These are phyloP conservation scores for Ochromonas danica DNA, from an alignment of 108 stramenopile genomes.

Conservation along the genomic window DNA sequence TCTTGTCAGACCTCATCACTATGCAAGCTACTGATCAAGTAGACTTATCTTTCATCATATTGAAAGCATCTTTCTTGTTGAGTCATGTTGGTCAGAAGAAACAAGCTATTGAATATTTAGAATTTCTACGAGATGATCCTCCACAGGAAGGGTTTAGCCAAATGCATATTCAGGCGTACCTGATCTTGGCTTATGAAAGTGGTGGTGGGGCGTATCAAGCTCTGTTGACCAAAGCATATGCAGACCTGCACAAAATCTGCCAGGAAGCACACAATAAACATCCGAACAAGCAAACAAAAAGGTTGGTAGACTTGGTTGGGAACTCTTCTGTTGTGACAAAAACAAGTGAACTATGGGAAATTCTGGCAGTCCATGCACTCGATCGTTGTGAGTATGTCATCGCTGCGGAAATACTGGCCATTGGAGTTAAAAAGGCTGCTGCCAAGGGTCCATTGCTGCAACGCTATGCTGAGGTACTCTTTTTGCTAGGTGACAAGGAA, in stretches of 20 bases:
- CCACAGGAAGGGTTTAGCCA: constrained; percentile 13
- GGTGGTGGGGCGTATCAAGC: background rate
- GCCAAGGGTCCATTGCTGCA: background rate
- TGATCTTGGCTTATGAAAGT: background rate
- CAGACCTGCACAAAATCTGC: background rate
- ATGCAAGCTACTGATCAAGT: constrained; percentile 15
- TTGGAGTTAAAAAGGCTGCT: background rate
- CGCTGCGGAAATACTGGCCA: background rate
- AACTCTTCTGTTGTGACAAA: background rate
- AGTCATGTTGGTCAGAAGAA: constrained; percentile 15
- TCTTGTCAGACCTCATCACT: constrained; percentile 15
- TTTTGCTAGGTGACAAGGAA: background rate
- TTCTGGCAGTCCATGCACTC: background rate
- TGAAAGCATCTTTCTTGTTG: constrained; percentile 16
- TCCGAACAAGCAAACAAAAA: background rate
- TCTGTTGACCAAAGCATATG: background rate
- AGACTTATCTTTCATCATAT: constrained; percentile 17
- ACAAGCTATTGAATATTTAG: constrained; percentile 17
- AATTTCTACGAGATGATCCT: constrained; percentile 16
- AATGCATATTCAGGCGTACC: constrained; percentile 15
- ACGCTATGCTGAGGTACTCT: background rate
- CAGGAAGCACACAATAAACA: background rate
- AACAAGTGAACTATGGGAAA: background rate
- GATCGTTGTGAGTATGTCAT: background rate
- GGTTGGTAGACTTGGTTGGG: background rate